phyloP scores from a whole-genome alignment of 257 asterid species.

The Phtheirospermum japonicum region DNA sequence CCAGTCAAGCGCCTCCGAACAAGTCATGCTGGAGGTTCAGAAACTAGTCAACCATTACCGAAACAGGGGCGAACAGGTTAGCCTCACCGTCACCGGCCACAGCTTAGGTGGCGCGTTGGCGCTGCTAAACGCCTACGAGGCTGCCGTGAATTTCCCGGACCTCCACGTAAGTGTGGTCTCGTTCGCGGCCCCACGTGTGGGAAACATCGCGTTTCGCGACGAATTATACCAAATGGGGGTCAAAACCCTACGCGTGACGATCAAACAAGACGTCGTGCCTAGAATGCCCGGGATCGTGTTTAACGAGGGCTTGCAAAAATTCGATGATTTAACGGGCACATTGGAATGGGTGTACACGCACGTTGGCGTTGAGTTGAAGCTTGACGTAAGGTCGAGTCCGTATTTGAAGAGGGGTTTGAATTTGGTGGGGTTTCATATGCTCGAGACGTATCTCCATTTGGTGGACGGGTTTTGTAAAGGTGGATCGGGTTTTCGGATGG shows the following conservation, averaged over 20 bases:
- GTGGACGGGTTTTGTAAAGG: constrained; percentile 52
- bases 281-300: constrained; percentile 68
- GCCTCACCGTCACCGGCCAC: constrained; percentile 76
- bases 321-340: constrained; percentile 69
- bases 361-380: constrained; percentile 65
- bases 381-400: constrained; percentile 56
- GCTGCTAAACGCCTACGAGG: constrained; percentile 70
- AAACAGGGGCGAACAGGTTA: constrained; percentile 44
- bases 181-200: constrained; percentile 75
- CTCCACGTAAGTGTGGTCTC: constrained; percentile 55
- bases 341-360: constrained; percentile 84
- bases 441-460: constrained; percentile 71
- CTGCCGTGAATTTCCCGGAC: constrained; percentile 53
- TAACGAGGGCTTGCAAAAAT: constrained; percentile 65
- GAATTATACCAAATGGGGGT: constrained; percentile 62
- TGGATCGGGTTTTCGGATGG: constrained; percentile 49
- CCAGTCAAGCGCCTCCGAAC: constrained; percentile 69
- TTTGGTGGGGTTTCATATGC: constrained; percentile 60
- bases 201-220: constrained; percentile 75
- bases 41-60: constrained; percentile 39
- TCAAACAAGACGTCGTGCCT: constrained; percentile 69
- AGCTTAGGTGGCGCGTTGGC: constrained; percentile 79
- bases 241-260: constrained; percentile 52
- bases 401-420: constrained; percentile 57
- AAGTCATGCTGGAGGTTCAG: constrained; percentile 56